Evolutionary conservation across 139 green algal species (phyloP).

Genomic region (Diplosphaera chodatii): DNA sequence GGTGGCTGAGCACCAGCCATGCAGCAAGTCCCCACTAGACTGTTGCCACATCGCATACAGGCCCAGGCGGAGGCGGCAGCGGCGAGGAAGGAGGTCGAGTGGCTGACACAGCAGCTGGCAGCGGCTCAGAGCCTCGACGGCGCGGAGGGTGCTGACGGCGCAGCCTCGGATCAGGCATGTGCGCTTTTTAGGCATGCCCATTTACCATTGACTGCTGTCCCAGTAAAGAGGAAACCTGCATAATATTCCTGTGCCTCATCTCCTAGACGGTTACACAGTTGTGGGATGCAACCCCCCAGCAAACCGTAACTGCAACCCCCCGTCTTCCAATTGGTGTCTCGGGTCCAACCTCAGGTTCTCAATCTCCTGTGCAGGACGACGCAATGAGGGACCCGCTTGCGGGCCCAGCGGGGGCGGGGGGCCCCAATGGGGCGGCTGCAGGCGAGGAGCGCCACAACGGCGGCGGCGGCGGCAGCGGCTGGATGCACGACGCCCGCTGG

Average conservation of each 20-base stretch:
- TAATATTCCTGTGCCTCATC: too few relatives aligned
- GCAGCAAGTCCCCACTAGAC: too few relatives aligned
- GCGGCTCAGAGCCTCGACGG: background rate
- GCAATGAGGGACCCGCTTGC: background rate
- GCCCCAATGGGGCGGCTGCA: background rate
- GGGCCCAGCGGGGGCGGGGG: too few relatives aligned
- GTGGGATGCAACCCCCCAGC: too few relatives aligned
- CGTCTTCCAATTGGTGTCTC: too few relatives aligned
- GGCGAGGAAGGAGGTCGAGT: background rate
- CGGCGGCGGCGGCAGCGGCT: background rate
- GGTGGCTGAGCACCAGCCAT: too few relatives aligned
- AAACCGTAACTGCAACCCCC: too few relatives aligned
- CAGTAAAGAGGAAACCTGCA: too few relatives aligned
- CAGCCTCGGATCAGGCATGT: background rate
- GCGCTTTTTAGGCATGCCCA: background rate
- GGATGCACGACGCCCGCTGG: conserved; percentile 11
- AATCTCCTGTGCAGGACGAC: background rate
- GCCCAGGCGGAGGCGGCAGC: background rate
- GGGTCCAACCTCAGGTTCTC: too few relatives aligned
- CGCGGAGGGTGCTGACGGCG: background rate
- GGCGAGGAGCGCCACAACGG: background rate
- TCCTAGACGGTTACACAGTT: too few relatives aligned
- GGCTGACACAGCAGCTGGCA: background rate
- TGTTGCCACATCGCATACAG: too few relatives aligned
- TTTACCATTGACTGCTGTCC: background rate